Percentiles rank a stretch among this genome's conserved stretches.
phyloP scores from a whole-genome alignment of 2,329 filamentous ascomycete genomes.

The Coniochaeta sp. region DNA sequence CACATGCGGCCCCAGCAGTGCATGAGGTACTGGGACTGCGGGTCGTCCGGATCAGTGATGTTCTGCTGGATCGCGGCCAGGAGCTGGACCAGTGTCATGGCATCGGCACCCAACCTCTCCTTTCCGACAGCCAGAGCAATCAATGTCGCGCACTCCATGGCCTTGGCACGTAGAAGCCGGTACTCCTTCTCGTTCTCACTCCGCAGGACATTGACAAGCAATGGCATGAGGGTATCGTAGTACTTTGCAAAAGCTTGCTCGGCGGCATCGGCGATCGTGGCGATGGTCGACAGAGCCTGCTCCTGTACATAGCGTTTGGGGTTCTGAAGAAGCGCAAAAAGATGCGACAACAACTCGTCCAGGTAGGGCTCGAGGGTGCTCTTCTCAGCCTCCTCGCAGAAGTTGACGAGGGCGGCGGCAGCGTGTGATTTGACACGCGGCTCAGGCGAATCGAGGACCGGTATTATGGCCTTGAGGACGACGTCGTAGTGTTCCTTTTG shows the following conservation, averaged over 20 bases:
- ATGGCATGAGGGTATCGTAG: constrained; percentile 92
- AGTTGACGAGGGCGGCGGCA: constrained; percentile 96
- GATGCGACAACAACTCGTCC: constrained; percentile 74
- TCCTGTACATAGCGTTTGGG: constrained; percentile 96
- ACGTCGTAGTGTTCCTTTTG: constrained; percentile 88
- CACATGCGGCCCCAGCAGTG: constrained; percentile 99
- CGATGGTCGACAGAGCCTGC: constrained; percentile 94
- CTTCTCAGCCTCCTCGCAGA: constrained; percentile 97
- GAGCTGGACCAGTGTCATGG: constrained; percentile 78
- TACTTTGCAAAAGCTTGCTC: constrained; percentile 93
- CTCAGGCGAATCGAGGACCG: constrained; percentile 82
- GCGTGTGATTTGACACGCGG: constrained; percentile 94
- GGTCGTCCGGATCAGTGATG: constrained; percentile 87
- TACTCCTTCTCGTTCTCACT: constrained; percentile 92
- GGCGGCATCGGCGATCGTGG: constrained; percentile 96
- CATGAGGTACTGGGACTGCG: constrained; percentile 92
- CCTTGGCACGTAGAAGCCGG: constrained; percentile 84
- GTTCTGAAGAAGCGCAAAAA: constrained; percentile 83
- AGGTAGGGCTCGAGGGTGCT: constrained; percentile 86
- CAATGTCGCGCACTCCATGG: constrained; percentile 97
- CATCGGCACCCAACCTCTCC: constrained; percentile 82
- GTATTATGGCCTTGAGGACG: constrained; percentile 85
- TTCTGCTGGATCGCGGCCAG: constrained; percentile 79
- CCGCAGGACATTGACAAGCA: constrained; percentile 82
- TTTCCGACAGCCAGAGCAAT: constrained; percentile 94